Conservation (phyloP, 345 rosid genomes). For the Syzygium grande region DNA sequence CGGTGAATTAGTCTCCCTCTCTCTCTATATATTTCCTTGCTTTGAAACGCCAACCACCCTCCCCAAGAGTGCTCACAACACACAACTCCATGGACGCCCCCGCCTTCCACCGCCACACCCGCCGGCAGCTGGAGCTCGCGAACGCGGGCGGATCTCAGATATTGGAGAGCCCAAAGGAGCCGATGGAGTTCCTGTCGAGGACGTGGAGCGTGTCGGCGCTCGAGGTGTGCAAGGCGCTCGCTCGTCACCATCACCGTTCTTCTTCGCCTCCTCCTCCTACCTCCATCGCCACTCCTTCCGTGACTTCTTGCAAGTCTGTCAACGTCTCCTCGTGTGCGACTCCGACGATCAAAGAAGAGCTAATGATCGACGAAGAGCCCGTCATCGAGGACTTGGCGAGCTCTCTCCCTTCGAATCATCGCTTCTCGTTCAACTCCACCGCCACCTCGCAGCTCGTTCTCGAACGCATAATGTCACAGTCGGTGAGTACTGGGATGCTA, state of each 20-base stretch:
- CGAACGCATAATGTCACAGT: slow-evolving; percentile 93
- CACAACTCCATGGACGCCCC: background rate
- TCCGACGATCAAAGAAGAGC: slow-evolving; percentile 57
- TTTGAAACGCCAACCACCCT: background rate
- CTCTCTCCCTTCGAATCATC: slow-evolving; percentile 6
- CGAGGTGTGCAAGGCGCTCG: slow-evolving; percentile 68
- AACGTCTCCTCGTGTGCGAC: slow-evolving; percentile 32
- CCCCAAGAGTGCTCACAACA: background rate
- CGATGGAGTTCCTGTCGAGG: slow-evolving; percentile 90
- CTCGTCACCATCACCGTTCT: slow-evolving; percentile 18
- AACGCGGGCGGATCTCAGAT: background rate
- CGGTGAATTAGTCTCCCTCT: background rate
- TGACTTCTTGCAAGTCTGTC: slow-evolving; percentile 16
- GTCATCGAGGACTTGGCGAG: slow-evolving; percentile 17
- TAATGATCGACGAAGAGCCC: slow-evolving; percentile 10
- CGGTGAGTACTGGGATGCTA: slow-evolving; percentile 28
- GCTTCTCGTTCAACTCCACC: slow-evolving; percentile 61
- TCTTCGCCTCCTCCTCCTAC: background rate
- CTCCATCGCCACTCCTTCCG: background rate
- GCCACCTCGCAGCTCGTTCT: slow-evolving; percentile 89
- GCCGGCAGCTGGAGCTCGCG: background rate
- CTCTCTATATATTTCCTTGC: background rate
- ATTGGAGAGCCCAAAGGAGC: slow-evolving; percentile 33
- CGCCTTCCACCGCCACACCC: background rate
- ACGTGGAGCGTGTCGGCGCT: slow-evolving; percentile 86